Conservation (phyloP, 352 stramenopile species). For the Pythium phragmitis region DNA sequence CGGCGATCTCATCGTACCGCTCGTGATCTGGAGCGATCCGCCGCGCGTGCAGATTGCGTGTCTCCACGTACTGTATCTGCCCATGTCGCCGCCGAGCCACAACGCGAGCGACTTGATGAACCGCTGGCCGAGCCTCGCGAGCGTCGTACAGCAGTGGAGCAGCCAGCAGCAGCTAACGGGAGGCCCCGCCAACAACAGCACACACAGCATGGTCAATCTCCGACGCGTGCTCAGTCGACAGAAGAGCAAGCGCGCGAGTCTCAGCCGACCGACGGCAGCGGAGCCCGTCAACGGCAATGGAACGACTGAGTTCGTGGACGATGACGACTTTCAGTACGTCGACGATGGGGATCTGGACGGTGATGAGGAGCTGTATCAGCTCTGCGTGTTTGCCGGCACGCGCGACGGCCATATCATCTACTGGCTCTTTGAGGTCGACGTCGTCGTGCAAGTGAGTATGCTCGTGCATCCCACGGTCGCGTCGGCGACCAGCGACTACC, state of each 20-base stretch:
- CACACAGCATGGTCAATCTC: constrained; percentile 31
- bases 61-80: constrained; percentile 67
- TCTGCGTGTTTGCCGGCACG: constrained; percentile 75
- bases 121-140: constrained; percentile 32
- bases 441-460: constrained; percentile 66
- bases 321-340: constrained; percentile 39
- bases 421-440: constrained; percentile 65
- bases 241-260: constrained; percentile 25
- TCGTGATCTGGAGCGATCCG: constrained; percentile 69
- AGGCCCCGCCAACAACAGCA: constrained; percentile 11
- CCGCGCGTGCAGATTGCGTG: constrained; percentile 51
- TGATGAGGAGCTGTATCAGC: constrained; percentile 41
- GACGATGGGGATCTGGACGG: constrained; percentile 34
- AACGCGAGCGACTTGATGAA: constrained; percentile 47
- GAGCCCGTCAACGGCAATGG: background rate
- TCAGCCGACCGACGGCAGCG: constrained; percentile 7
- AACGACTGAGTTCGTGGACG: constrained; percentile 18
- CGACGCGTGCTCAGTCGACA: constrained; percentile 28
- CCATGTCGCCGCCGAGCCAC: constrained; percentile 61
- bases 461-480: constrained; percentile 36
- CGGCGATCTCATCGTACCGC: constrained; percentile 56
- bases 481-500: constrained; percentile 5
- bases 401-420: constrained; percentile 64
- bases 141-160: constrained; percentile 34
- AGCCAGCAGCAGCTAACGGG: constrained; percentile 21